Base-by-base conservation (phyloP, 2,329 filamentous ascomycete genomes). In the Diaporthe ampelina region DNA sequence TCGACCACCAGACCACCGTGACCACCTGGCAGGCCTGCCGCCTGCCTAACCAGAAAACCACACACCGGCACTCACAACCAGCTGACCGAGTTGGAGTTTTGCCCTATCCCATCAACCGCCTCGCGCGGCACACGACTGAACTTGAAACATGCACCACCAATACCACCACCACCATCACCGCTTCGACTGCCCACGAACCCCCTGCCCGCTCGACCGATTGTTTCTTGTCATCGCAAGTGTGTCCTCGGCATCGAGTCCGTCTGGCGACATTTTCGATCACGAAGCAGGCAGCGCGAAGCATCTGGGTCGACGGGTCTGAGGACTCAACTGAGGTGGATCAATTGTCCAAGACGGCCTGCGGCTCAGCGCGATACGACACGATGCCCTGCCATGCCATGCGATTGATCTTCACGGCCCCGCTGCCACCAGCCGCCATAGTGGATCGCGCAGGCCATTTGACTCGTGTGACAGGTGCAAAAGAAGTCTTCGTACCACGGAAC, bases 321-420 rank as follows among this genome's bases (percentile, higher is more conserved):
- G 40, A 43, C 40, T n/a, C 1, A 4, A 8, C n/a, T 29, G 24
- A 32, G 21, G 63, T 52, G 63, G 45, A 67, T 67, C 63, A 4
- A 1, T 24, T 32, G 13, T 19, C 8, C 32, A 67, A 52, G 63
- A 67, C 45, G 59, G 59, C 40, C 59, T 40, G 59, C 59, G 40
- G 59, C 59, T 65, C 40, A 45, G 43, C 59, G 29, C 40, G 40
- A 65, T 45, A 21, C 59, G 40, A 63, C 37, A 43, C 58, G 58
- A 52, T 67, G 45, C 45, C 40, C 15, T 43, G 4, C 40, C 40
- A 24, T 37, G 61, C 61, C 61, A 50, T 52, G 61, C 61, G 45
- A 67, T 67, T 67, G 63, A 67, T 67, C 15, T 37, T 52, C 63
- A 67, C 63, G 63, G 63, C 63, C 63, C 63, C 63, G 45, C 63